A percentile compares a stretch with the other conserved stretches of the same genome.
Evolutionary conservation across 2,329 filamentous ascomycete genomes (phyloP).

Genomic region (Fusarium chaquense): DNA sequence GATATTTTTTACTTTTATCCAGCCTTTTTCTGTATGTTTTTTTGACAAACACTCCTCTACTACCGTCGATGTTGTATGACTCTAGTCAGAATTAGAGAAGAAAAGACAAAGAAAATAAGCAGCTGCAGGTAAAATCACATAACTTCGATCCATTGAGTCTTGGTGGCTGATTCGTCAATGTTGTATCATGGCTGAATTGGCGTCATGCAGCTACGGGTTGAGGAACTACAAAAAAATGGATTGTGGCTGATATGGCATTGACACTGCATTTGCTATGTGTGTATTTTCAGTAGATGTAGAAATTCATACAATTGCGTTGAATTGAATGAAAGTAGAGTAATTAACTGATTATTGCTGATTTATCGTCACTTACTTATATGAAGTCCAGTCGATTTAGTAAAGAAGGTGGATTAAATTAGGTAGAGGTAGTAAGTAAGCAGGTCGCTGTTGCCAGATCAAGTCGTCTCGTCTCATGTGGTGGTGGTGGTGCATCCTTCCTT

Average conservation of each 20-base stretch:
- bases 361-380: not conserved
- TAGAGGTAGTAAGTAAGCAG: no score
- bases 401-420: no score
- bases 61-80: conserved; percentile 20
- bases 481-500: conserved; percentile 12
- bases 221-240: conserved; percentile 10
- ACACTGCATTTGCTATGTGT: not conserved
- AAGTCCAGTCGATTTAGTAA: not conserved
- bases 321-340: not conserved
- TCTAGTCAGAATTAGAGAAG: not conserved
- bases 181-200: conserved; percentile 35
- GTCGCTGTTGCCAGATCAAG: not conserved
- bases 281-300: not conserved
- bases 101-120: not conserved
- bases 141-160: not conserved
- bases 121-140: conserved; percentile 8
- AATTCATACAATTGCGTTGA: not conserved
- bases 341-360: not conserved
- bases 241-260: conserved; percentile 1
- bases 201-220: conserved; percentile 22
- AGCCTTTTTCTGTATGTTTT: not conserved
- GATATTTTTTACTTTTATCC: not conserved
- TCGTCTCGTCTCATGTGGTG: not conserved
- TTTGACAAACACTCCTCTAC: conserved; percentile 13
- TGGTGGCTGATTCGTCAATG: conserved; percentile 22